phyloP scores from a whole-genome alignment of 768 basidiomycete genomes.

The Calocera viscosa region DNA sequence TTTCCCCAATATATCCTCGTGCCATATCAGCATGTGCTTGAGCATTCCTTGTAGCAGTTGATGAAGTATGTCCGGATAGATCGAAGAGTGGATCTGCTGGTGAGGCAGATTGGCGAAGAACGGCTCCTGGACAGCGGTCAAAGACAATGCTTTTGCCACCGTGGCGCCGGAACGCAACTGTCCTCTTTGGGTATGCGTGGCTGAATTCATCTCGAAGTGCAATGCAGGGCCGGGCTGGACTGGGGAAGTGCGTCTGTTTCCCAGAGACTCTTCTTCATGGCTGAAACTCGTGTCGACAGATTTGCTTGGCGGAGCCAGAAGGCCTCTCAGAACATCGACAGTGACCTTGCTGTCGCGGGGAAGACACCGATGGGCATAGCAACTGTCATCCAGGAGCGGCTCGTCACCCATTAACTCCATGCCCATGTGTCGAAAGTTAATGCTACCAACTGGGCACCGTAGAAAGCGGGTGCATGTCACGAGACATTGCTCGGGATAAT shows the following conservation, averaged over 20 bases:
- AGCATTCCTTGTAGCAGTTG: conserved; percentile 39
- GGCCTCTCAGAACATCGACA: neutral
- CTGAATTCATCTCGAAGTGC: neutral
- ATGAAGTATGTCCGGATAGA: conserved; percentile 35
- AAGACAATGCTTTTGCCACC: neutral
- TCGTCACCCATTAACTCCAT: neutral
- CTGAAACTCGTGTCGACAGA: neutral
- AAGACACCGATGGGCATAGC: neutral
- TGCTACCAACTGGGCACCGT: neutral
- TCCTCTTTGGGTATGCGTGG: neutral
- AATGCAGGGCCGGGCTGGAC: neutral
- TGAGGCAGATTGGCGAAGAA: conserved; percentile 26
- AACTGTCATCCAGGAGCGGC: neutral
- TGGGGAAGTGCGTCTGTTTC: neutral
- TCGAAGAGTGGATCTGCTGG: conserved; percentile 21
- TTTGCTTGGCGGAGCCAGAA: neutral
- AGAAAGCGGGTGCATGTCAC: neutral
- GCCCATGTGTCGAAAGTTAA: neutral
- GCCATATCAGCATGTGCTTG: conserved; percentile 20
- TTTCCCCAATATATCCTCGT: neutral
- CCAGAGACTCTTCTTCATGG: neutral
- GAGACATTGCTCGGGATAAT: conserved; percentile 14
- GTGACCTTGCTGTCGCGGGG: neutral
- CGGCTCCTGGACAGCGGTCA: conserved; percentile 13
- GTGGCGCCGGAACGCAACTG: neutral